phyloP scores from a whole-genome alignment of 768 basidiomycete species.

The Suillus sp. region DNA sequence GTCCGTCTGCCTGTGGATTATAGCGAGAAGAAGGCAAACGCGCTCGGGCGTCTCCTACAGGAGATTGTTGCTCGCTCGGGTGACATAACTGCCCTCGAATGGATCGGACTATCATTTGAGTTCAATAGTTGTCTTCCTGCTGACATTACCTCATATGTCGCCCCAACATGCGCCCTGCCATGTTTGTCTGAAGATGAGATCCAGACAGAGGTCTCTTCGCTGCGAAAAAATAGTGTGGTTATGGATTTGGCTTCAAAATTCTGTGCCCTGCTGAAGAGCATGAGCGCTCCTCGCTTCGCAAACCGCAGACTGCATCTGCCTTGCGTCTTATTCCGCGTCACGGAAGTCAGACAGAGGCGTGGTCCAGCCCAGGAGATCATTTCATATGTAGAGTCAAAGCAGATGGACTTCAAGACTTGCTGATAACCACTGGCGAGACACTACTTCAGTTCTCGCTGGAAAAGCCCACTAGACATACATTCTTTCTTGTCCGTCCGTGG shows the following conservation, averaged over 20 bases:
- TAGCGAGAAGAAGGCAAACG: not conserved
- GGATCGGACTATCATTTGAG: not conserved
- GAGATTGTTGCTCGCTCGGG: not conserved
- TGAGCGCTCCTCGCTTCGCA: not conserved
- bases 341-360: not conserved
- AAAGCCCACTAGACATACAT: not conserved
- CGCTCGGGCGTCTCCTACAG: not conserved
- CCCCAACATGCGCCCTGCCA: not conserved
- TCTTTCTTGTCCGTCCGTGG: not conserved
- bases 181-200: not conserved
- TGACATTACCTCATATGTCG: not conserved
- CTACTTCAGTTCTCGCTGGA: not conserved
- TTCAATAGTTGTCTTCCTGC: constrained; percentile 4
- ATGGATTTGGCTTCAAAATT: not conserved
- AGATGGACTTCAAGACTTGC: not conserved
- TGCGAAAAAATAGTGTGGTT: not conserved
- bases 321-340: not conserved
- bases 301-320: not conserved
- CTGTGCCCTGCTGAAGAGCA: not conserved
- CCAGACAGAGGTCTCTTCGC: not conserved
- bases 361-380: not conserved
- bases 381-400: not conserved
- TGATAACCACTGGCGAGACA: not conserved
- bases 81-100: not conserved
- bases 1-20: not conserved